phyloP scores from a whole-genome alignment of 345 rosid genomes.

The Pistacia atlantica region DNA sequence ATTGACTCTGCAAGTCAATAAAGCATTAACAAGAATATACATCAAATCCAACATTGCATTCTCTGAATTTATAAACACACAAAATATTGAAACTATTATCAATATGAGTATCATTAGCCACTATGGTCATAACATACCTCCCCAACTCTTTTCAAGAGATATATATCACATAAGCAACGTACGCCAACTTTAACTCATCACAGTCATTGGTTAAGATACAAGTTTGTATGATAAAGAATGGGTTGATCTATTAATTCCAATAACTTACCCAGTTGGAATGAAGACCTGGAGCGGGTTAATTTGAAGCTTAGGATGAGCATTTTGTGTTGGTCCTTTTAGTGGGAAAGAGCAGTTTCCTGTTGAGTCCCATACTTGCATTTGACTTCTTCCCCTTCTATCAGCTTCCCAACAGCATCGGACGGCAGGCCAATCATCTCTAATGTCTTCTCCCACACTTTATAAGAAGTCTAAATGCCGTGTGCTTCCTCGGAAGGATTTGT shows the following conservation, averaged over 20 bases:
- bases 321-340: neutral
- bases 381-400: conserved; percentile 72
- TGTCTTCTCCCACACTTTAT: conserved; percentile 87
- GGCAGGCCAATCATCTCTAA: conserved; percentile 22
- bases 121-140: too few relatives aligned
- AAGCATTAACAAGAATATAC: too few relatives aligned
- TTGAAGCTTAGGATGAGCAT: neutral
- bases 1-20: neutral
- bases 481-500: conserved; percentile 93
- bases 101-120: too few relatives aligned
- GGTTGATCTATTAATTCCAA: too few relatives aligned
- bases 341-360: neutral
- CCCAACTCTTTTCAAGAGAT: too few relatives aligned
- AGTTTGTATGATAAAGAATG: too few relatives aligned
- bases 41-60: too few relatives aligned
- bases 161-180: too few relatives aligned
- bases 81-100: too few relatives aligned
- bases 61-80: too few relatives aligned
- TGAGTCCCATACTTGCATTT: conserved; percentile 47
- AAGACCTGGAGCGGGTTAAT: neutral
- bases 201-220: too few relatives aligned
- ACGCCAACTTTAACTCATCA: too few relatives aligned
- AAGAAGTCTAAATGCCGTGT: conserved; percentile 68
- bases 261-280: neutral
- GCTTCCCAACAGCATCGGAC: conserved; percentile 69